phyloP scores from a whole-genome alignment of 2,329 filamentous ascomycete genomes.

The Trichoderma cornu-damae region DNA sequence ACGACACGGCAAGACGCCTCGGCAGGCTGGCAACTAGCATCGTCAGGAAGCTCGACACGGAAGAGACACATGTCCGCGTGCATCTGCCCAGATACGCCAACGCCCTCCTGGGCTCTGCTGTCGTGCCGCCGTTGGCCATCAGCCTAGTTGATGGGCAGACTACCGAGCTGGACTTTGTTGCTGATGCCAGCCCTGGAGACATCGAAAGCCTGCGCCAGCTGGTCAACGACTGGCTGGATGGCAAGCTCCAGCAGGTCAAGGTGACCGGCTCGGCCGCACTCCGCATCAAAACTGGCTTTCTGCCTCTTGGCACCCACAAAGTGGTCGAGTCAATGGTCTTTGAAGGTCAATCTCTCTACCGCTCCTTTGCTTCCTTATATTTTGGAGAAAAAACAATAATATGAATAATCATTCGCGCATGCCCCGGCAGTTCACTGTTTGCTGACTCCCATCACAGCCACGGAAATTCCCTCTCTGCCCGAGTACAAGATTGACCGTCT shows the following conservation, averaged over 20 bases:
- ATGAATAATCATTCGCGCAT: conserved; percentile 23
- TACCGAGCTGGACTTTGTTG: conserved; percentile 73
- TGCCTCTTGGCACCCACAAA: conserved; percentile 71
- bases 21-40: conserved; percentile 77
- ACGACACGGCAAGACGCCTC: conserved; percentile 65
- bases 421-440: conserved; percentile 19
- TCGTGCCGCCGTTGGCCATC: conserved; percentile 68
- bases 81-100: conserved; percentile 80
- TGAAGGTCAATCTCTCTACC: conserved; percentile 73
- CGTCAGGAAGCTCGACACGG: conserved; percentile 68
- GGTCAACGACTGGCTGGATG: conserved; percentile 83
- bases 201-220: conserved; percentile 71
- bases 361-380: conserved; percentile 56
- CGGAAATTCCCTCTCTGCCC: conserved; percentile 71
- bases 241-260: conserved; percentile 64
- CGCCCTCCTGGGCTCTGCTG: conserved; percentile 69
- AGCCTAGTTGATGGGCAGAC: conserved; percentile 71
- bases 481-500: conserved; percentile 76
- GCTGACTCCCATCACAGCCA: conserved; percentile 46
- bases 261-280: conserved; percentile 70
- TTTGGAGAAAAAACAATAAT: conserved; percentile 52
- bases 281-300: conserved; percentile 69
- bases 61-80: conserved; percentile 66
- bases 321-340: conserved; percentile 72
- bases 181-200: conserved; percentile 70